A percentile compares a stretch with the other conserved stretches of the same genome.
phyloP scores from a whole-genome alignment of 2,329 filamentous ascomycete genomes.

The Calcarisporium arbuscula region DNA sequence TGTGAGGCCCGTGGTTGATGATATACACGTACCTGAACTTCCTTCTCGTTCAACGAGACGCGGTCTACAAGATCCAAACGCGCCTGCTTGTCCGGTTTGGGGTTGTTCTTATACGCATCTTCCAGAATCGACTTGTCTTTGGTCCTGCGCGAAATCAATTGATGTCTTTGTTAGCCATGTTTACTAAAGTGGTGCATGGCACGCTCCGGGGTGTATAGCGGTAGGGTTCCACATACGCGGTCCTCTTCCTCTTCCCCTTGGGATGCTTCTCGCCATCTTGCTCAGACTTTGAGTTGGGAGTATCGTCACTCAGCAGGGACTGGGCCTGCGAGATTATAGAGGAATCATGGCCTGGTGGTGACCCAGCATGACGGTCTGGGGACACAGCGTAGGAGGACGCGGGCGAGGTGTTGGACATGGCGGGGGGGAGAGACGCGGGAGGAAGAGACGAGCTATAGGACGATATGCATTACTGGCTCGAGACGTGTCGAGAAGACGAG shows the following conservation, averaged over 20 bases:
- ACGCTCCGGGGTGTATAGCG: conserved; percentile 6
- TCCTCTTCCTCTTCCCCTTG: conserved; percentile 57
- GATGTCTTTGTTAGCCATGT: conserved; percentile 14
- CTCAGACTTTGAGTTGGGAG: conserved; percentile 14
- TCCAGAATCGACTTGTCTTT: conserved; percentile 88
- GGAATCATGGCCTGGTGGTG: conserved; percentile 17
- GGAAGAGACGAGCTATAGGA: conserved; percentile 5
- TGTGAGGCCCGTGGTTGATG: not conserved
- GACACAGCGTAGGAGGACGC: conserved; percentile 15
- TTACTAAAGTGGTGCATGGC: conserved; percentile 5
- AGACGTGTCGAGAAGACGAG: not conserved
- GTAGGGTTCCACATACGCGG: conserved; percentile 42
- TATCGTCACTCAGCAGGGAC: conserved; percentile 6
- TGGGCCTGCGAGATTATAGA: conserved; percentile 11
- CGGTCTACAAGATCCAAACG: conserved; percentile 77
- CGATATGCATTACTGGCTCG: conserved; percentile 10
- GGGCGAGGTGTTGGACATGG: conserved; percentile 20
- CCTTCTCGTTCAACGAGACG: conserved; percentile 87
- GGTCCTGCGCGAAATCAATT: conserved; percentile 47
- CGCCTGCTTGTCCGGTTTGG: conserved; percentile 86
- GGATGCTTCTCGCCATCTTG: conserved; percentile 38
- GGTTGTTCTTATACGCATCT: conserved; percentile 74
- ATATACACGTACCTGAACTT: conserved; percentile 74
- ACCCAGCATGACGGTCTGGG: conserved; percentile 10
- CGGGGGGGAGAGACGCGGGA: conserved; percentile 10